Evolutionary conservation across 208 protist genomes (phyloP).

Genomic region (Sergeia podlipaevii): DNA sequence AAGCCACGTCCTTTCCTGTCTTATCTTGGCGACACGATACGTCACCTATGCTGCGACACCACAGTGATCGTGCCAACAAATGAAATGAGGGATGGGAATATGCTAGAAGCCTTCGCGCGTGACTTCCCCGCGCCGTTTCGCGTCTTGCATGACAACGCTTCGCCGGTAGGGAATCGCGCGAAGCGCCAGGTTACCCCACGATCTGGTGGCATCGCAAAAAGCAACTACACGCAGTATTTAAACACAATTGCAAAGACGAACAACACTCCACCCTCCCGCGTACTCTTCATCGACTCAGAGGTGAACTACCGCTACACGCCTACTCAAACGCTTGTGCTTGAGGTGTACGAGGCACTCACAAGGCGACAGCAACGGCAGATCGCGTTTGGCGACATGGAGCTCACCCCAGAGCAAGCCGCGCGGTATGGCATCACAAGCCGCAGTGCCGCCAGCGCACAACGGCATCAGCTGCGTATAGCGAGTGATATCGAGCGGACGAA

Average conservation of each 20-base stretch:
- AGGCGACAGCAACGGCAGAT: conserved; percentile 30
- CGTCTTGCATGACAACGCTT: conserved; percentile 40
- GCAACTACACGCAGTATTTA: conserved; percentile 73
- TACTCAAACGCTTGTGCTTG: conserved; percentile 63
- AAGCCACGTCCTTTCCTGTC: conserved; percentile 65
- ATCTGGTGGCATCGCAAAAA: no score
- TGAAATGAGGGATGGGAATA: conserved; percentile 13
- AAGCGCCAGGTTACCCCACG: conserved; percentile 19
- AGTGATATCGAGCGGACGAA: conserved; percentile 6
- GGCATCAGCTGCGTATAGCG: conserved; percentile 10
- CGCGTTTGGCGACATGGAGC: conserved; percentile 2
- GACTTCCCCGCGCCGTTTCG: conserved; percentile 51
- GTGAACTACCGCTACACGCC: conserved; percentile 76
- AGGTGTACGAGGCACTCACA: conserved; percentile 52
- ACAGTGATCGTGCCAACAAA: conserved; percentile 38
- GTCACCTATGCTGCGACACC: conserved; percentile 61
- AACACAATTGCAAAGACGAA: conserved; percentile 23
- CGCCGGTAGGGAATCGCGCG: conserved; percentile 14
- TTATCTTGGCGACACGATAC: conserved; percentile 65
- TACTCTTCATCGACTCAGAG: conserved; percentile 83
- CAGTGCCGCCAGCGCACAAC: conserved; percentile 11
- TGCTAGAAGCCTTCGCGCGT: conserved; percentile 31
- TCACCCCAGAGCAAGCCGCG: conserved; percentile 14
- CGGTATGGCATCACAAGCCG: conserved; percentile 17
- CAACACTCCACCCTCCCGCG: conserved; percentile 28